Conservation (phyloP, 2,329 filamentous ascomycete genomes). For the Calycina marina region DNA sequence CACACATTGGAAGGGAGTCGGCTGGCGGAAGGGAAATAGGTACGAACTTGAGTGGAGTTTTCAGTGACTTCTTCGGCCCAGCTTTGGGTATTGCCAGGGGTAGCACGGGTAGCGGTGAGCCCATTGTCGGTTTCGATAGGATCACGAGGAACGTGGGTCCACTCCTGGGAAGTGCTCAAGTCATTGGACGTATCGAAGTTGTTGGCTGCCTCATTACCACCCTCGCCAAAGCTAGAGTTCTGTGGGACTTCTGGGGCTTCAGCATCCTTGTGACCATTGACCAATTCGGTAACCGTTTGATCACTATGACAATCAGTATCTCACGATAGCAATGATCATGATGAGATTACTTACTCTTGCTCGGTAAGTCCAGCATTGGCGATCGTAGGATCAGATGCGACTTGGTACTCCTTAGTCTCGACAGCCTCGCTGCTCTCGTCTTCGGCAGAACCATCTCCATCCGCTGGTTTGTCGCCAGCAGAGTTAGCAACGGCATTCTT, state of each 20-base stretch:
- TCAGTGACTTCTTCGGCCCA: constrained; percentile 74
- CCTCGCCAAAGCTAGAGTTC: constrained; percentile 37
- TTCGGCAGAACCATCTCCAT: constrained; percentile 20
- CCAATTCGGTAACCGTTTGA: constrained; percentile 25
- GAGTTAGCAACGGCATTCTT: constrained; percentile 41
- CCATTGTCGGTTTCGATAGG: constrained; percentile 60
- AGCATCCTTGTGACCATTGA: constrained; percentile 31
- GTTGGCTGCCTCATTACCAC: constrained; percentile 45
- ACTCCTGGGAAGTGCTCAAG: constrained; percentile 22
- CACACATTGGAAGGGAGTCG: constrained; percentile 8
- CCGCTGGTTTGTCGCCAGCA: constrained; percentile 25
- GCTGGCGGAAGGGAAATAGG: not conserved
- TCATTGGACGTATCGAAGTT: constrained; percentile 42
- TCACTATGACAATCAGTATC: too few species aligned
- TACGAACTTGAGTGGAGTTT: constrained; percentile 28
- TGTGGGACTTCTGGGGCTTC: constrained; percentile 26
- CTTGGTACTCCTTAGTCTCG: constrained; percentile 24
- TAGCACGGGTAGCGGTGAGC: constrained; percentile 37
- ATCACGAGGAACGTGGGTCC: constrained; percentile 54
- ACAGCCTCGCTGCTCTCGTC: constrained; percentile 22
- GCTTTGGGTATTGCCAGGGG: constrained; percentile 45
- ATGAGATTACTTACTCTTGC: constrained; percentile 29
- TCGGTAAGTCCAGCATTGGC: constrained; percentile 54
- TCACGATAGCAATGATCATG: too few species aligned
- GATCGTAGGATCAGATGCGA: constrained; percentile 49